Percentiles rank a stretch among this genome's conserved stretches.
phyloP scores from a whole-genome alignment of 2,329 filamentous ascomycete species.

The Drechslerella stenobrocha region DNA sequence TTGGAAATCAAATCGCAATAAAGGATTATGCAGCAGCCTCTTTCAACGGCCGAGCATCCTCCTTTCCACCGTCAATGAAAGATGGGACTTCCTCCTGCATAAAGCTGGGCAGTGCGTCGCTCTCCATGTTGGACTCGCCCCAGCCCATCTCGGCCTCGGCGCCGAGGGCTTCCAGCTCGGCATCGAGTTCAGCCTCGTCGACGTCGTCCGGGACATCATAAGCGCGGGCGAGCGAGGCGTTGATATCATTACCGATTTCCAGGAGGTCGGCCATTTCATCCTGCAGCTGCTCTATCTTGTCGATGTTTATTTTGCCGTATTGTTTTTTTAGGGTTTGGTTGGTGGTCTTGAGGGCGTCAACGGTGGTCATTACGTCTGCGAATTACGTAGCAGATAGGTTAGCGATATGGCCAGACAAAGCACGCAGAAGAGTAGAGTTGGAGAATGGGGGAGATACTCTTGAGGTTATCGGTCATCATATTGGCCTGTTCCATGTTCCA shows the following conservation, averaged over 20 bases:
- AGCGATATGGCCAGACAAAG: too few species aligned
- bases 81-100: constrained; percentile 84
- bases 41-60: constrained; percentile 73
- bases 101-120: constrained; percentile 74
- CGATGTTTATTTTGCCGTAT: constrained; percentile 95
- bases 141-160: constrained; percentile 90
- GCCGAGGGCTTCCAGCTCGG: constrained; percentile 89
- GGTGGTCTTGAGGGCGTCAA: constrained; percentile 95
- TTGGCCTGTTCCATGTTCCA: constrained; percentile 99
- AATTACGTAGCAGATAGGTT: constrained; percentile 5
- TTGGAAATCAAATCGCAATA: too few species aligned
- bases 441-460: constrained; percentile 59
- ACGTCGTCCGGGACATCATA: constrained; percentile 98
- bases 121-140: constrained; percentile 61
- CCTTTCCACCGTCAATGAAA: constrained; percentile 90
- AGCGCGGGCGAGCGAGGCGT: constrained; percentile 85
- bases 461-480: constrained; percentile 98
- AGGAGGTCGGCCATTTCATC: constrained; percentile 99
- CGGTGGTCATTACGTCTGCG: constrained; percentile 85
- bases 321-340: constrained; percentile 90
- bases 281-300: constrained; percentile 96
- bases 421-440: neutral
- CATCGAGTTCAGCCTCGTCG: constrained; percentile 93
- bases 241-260: constrained; percentile 97
- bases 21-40: constrained; percentile 64